Conservation (phyloP, 805 yeast genomes). For the Kuraishia capsulata region DNA sequence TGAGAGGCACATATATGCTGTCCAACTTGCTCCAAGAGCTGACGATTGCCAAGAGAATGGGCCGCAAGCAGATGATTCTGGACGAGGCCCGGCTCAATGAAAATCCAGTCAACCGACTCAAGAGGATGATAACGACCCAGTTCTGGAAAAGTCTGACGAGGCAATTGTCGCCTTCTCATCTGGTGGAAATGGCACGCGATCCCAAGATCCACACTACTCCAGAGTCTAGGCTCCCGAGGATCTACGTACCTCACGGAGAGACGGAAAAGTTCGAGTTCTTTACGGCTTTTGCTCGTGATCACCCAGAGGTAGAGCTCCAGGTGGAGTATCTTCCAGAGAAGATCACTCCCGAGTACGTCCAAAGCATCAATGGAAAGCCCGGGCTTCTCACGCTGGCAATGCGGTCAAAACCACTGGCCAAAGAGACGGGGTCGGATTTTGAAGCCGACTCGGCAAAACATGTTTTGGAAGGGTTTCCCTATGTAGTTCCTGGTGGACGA, state of each 20-base stretch:
- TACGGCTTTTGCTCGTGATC: constrained; percentile 35
- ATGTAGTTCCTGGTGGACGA: constrained; percentile 95
- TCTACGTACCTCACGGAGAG: constrained; percentile 67
- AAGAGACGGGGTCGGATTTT: constrained; percentile 39
- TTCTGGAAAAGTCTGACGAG: constrained; percentile 82
- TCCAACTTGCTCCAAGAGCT: constrained; percentile 82
- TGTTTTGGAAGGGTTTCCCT: constrained; percentile 60
- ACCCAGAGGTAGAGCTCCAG: constrained; percentile 53
- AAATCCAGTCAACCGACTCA: constrained; percentile 74
- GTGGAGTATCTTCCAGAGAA: constrained; percentile 69
- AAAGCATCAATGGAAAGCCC: constrained; percentile 71
- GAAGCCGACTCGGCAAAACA: too few species aligned
- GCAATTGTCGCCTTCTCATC: constrained; percentile 48
- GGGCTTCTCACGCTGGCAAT: constrained; percentile 81
- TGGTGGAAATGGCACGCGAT: constrained; percentile 67
- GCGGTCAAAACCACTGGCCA: constrained; percentile 30
- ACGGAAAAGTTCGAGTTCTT: constrained; percentile 69
- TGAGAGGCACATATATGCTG: constrained; percentile 85
- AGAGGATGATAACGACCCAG: constrained; percentile 61
- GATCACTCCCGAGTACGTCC: constrained; percentile 70
- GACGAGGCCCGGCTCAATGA: constrained; percentile 82
- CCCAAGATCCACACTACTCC: constrained; percentile 56
- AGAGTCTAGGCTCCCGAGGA: constrained; percentile 56
- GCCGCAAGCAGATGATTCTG: constrained; percentile 65
- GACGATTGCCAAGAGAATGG: constrained; percentile 76